Percentiles rank a stretch among this genome's conserved stretches.
Conservation (phyloP, 2,329 filamentous ascomycete genomes). For the Daldinia eschscholtzii region DNA sequence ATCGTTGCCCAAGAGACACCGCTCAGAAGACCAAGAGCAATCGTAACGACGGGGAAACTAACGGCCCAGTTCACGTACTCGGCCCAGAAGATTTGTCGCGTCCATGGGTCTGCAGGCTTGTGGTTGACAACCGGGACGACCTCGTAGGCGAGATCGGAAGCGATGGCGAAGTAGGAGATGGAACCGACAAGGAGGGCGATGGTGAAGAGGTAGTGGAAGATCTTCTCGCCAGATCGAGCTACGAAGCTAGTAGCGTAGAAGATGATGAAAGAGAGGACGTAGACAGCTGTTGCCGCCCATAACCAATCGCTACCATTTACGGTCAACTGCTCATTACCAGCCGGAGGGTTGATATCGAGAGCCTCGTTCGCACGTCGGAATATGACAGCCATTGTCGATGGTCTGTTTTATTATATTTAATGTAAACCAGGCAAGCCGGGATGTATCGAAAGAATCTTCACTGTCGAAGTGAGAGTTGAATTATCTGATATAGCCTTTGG, state of each 20-base stretch:
- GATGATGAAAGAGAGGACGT: slow-evolving; percentile 59
- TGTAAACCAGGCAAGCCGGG: slow-evolving; percentile 15
- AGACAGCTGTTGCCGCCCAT: slow-evolving; percentile 66
- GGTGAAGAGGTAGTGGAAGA: slow-evolving; percentile 69
- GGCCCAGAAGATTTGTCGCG: slow-evolving; percentile 66
- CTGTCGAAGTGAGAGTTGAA: slow-evolving; percentile 31
- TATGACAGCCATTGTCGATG: slow-evolving; percentile 44
- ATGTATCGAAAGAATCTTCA: slow-evolving; percentile 23
- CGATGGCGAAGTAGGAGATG: slow-evolving; percentile 65
- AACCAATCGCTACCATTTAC: slow-evolving; percentile 67
- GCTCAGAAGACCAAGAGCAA: slow-evolving; percentile 64
- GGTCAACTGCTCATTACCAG: slow-evolving; percentile 56
- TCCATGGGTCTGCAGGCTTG: slow-evolving; percentile 48
- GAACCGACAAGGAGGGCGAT: slow-evolving; percentile 63
- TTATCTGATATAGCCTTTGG: slow-evolving; percentile 33
- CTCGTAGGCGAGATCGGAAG: slow-evolving; percentile 63
- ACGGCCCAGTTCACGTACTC: slow-evolving; percentile 68
- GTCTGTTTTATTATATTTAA: slow-evolving; percentile 10
- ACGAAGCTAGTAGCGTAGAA: slow-evolving; percentile 58
- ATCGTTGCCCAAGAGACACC: slow-evolving; percentile 70
- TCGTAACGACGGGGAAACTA: slow-evolving; percentile 59
- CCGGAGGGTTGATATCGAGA: slow-evolving; percentile 61
- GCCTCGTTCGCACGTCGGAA: slow-evolving; percentile 58
- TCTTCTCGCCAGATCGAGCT: slow-evolving; percentile 61
- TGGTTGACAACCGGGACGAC: slow-evolving; percentile 56